Evolutionary conservation across 371 early-diverging fungal genomes (phyloP), one percentile per base, ranked within the genome.

Genomic region (Caulochytrium protostelioides): DNA sequence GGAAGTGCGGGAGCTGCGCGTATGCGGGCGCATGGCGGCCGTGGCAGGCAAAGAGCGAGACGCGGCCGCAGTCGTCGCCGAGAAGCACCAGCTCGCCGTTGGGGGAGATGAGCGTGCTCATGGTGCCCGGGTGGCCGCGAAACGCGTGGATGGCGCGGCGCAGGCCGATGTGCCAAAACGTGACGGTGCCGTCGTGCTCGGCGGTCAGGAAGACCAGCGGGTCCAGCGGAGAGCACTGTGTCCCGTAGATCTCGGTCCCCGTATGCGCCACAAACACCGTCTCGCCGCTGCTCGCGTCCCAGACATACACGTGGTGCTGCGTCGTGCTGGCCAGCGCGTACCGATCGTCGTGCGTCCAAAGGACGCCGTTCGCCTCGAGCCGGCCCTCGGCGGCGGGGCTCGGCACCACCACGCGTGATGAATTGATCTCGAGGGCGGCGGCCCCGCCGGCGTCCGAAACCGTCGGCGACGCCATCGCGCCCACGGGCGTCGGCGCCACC

Each of bases 121-220:
- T 5, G 17, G 22, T 5, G 24, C 34, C 34, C 7, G 19, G 12
- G 10, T 2, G 14, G 4, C 10, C 10, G 5, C 16, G 23, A 2
- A 34, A 4, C 34, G 22, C 2, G 12, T 34, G 34, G 39, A 54
- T 43, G 3, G 68, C 72, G 18, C 17, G n/a, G 2, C 34, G 27
- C 4, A 4, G 5, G 28, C n/a, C 35, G 12, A 74, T 59, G 38
- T 86, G 73, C 89, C 89, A 86, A 1, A 85, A 37, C 22, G 80
- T 68, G 3, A 79, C 63, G 4, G 63, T 57, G n/a, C 86, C 87
- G 38, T 85, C 85, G 46, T 82, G 77, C 0, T 79, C 77, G 1
- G 79, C 85, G 6, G 79, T 76, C 22, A 86, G 46, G 1, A 84
- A 43, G 1, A 82, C 56, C 12, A 60, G 52, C 2, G 64, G 52